Base-by-base conservation (phyloP, 2,329 filamentous ascomycete genomes). In the Talaromyces rugulosus region DNA sequence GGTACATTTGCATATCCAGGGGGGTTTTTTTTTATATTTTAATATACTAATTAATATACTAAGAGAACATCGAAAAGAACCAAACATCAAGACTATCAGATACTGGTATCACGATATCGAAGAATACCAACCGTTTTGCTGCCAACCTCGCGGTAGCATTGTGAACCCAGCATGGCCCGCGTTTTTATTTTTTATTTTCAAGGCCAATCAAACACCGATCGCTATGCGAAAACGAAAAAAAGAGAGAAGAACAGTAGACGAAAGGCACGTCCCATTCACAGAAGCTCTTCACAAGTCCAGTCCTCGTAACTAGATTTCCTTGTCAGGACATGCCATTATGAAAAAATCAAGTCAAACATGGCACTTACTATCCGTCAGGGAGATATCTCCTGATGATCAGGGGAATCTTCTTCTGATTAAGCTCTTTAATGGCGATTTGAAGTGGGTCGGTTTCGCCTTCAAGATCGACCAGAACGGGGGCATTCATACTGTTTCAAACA, bases 401-500 rank as follows among this genome's bases (percentile, higher is more conserved):
- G 28, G 95, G 95, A 60, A 99, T 96, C 85, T 99, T 99, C 86
- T 98, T 98, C 82, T 98, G 93, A 66, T 91, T 87, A 75, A 99
- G 82, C 80, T 99, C 95, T 81, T 98, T 98, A 77, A 97, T 90
- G 28, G 95, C 95, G 74, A 99, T 98, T 78, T 97, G 92, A 61
- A 99, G 82, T 52, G 95, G 95, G 80, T 99, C 95, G 58, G 95
- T 98, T 83, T 98, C 94, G 72, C 95, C 95, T 78, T 98, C 95
- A 36, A 97, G 85, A 74, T 99, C 95, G 58, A 99, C 95, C 53
- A 99, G 84, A 33, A 98, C 93, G 3, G 95, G 95, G 63, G 95
- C 95, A 77, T 98, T 98, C 89, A 97, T 96, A 81, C 95, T 96
- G 69, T 62, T 58, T 9, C 61, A 11, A 77, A 72, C 42, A n/a